Conservation (phyloP, 768 basidiomycete genomes). For the Gautieria morchelliformis region DNA sequence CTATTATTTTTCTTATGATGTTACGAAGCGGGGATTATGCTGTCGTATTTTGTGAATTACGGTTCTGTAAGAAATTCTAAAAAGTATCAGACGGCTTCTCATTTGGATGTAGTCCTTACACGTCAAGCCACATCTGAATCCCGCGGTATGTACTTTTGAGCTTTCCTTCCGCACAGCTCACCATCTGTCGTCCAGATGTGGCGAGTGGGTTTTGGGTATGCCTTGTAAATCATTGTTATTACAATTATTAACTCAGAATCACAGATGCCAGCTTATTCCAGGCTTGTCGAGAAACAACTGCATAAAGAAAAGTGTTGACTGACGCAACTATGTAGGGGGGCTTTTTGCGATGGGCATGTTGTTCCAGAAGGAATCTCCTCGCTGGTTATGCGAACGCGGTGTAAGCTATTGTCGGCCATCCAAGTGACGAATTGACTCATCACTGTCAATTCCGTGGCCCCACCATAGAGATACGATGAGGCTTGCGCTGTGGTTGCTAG, state of each 20-base stretch:
- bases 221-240: background rate
- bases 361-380: constrained; percentile 45
- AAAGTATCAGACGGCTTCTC: background rate
- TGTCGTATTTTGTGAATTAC: constrained; percentile 4
- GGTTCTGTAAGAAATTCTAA: background rate
- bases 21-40: constrained; percentile 1
- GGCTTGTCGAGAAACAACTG: background rate
- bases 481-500: constrained; percentile 29
- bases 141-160: background rate
- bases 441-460: background rate
- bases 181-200: background rate
- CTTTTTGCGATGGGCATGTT: constrained; percentile 37
- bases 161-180: background rate
- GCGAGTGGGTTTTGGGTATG: constrained; percentile 4
- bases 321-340: constrained; percentile 27
- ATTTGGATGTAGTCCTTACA: background rate
- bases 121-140: constrained; percentile 4
- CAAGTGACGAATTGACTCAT: too few species aligned
- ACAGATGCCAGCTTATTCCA: constrained; percentile 5
- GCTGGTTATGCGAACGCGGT: constrained; percentile 43
- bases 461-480: constrained; percentile 24
- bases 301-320: background rate
- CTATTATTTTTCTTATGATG: background rate
- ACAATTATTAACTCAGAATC: too few species aligned
- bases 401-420: background rate